Percentiles rank a stretch among this genome's conserved stretches.
Evolutionary conservation across 1,284 basidiomycete genomes (phyloP).

Genomic region (Agroathelia rolfsii): DNA sequence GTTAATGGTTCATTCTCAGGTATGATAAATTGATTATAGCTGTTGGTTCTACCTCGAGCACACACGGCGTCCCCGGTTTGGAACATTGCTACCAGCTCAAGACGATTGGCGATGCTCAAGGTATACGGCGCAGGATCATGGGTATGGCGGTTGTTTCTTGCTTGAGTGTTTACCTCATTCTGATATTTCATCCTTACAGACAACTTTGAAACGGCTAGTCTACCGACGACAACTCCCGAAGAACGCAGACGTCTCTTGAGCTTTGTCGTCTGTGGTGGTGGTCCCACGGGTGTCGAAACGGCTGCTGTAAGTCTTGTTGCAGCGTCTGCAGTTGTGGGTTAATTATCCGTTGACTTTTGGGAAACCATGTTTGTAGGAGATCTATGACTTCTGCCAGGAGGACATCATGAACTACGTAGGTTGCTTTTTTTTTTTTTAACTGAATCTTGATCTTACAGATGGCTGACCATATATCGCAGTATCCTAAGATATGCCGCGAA

Average conservation of each 20-base stretch:
- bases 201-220: slow-evolving; percentile 87
- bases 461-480: slow-evolving; percentile 38
- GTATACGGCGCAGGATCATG: slow-evolving; percentile 80
- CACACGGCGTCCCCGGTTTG: slow-evolving; percentile 87
- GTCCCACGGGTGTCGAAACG: slow-evolving; percentile 86
- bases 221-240: slow-evolving; percentile 84
- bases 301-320: slow-evolving; percentile 45
- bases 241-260: slow-evolving; percentile 86
- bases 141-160: slow-evolving; percentile 36
- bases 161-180: too few relatives aligned
- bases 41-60: slow-evolving; percentile 83
- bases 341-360: background rate
- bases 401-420: slow-evolving; percentile 79
- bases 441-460: too few relatives aligned
- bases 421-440: slow-evolving; percentile 11
- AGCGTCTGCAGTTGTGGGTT: too few relatives aligned
- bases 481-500: slow-evolving; percentile 83
- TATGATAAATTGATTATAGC: slow-evolving; percentile 95
- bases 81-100: slow-evolving; percentile 95
- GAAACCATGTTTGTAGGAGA: slow-evolving; percentile 36
- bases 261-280: slow-evolving; percentile 95
- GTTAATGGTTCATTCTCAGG: slow-evolving; percentile 22
- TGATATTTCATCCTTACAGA: slow-evolving; percentile 45
- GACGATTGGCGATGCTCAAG: slow-evolving; percentile 84
- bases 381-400: slow-evolving; percentile 88